Base-by-base conservation (phyloP, 202 grass and related monocot genomes). In the Miscanthus sacchariflorus region DNA sequence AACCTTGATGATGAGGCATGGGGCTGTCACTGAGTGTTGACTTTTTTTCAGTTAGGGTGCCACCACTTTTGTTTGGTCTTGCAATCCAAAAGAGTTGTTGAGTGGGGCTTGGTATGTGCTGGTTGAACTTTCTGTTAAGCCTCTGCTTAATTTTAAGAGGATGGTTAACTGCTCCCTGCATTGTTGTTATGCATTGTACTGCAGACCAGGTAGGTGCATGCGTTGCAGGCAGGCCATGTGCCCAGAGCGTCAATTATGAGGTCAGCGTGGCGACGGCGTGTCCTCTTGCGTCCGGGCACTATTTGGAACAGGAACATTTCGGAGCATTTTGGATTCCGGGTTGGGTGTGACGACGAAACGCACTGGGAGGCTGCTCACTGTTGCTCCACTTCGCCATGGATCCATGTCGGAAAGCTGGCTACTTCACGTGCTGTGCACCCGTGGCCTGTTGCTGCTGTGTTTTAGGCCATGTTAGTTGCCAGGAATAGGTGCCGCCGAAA, bases 81-180 rank as follows among this genome's bases (percentile, higher is more conserved):
- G 59, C 50, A 15, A 76, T 23, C 25, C 23, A 59, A 71, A 33
- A 14, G 15, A 58, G 27, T 64, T 40, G 43, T 39, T 40, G 15
- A 65, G 9, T 18, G 12, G 50, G 19, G 21, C 36, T 77, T 46
- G 80, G 65, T 71, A 63, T 76, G 70, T 54, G 43, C 39, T 56
- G 78, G 64, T 77, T 61, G 12, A 9, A 46, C 21, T 18, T 77
- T 83, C 17, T 64, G 15, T 83, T 40, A 61, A 54, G 50, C 73
- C 8, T 8, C 38, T 78, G 7, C 19, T 69, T 77, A 48, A 28
- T 12, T 15, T 71, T 63, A 54, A 40, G 61, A 10, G n/a, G 25
- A 82, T 69, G 18, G 52, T 44, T 88, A 88, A 78, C 73, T 83
- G 73, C 64, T 78, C 73, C 86, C 17, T 49, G 25, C 43, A 36